phyloP scores from a whole-genome alignment of 805 yeast genomes.

The Clavispora carvajalis region DNA sequence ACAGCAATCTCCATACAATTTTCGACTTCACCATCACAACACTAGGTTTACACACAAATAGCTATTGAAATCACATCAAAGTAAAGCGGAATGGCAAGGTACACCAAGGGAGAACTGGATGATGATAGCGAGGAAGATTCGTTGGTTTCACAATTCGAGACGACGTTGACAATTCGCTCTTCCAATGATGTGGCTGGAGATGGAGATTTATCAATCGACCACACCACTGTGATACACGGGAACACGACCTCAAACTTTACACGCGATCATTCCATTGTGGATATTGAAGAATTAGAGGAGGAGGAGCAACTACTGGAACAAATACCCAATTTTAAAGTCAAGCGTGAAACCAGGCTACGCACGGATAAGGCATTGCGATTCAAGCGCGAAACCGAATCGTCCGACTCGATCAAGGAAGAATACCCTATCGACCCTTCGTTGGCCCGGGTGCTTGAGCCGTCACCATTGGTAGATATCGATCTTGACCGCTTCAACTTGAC shows the following conservation, averaged over 20 bases:
- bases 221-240: conserved; percentile 26
- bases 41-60: no score
- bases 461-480: conserved; percentile 31
- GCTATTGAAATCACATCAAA: no score
- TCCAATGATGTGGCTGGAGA: conserved; percentile 28
- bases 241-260: conserved; percentile 23
- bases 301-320: conserved; percentile 31
- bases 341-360: conserved; percentile 24
- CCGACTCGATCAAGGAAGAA: background rate
- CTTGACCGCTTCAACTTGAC: conserved; percentile 34
- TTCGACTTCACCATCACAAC: background rate
- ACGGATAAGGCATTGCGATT: conserved; percentile 20
- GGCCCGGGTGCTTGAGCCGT: conserved; percentile 22
- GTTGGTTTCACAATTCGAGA: conserved; percentile 35
- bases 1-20: background rate
- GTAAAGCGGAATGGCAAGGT: conserved; percentile 5
- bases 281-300: conserved; percentile 31
- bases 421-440: conserved; percentile 4
- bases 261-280: conserved; percentile 28
- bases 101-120: conserved; percentile 2
- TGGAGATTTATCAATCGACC: conserved; percentile 37
- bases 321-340: conserved; percentile 33
- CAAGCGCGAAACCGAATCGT: conserved; percentile 2
- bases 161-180: conserved; percentile 38
- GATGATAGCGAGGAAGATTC: conserved; percentile 15